A percentile compares a stretch with the other conserved stretches of the same genome.
Evolutionary conservation across 2,329 filamentous ascomycete genomes (phyloP).

Genomic region (Epichloe festucae): DNA sequence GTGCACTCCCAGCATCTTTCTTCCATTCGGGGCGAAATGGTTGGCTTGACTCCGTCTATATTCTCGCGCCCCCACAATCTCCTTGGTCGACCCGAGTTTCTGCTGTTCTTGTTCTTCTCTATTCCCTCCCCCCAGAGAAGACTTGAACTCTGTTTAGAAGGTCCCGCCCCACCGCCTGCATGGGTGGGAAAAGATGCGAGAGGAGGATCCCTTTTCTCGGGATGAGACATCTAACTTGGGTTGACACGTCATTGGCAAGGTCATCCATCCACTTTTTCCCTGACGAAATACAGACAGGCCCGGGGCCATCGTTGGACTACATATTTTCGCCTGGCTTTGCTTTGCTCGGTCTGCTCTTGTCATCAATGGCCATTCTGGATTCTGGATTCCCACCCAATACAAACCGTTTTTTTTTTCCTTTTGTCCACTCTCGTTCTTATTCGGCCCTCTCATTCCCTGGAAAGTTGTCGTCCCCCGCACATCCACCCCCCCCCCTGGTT

Average conservation of each 20-base stretch:
- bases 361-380: too few relatives aligned
- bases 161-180: slow-evolving; percentile 1
- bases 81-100: neutral
- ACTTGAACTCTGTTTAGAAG: neutral
- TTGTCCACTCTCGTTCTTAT: neutral
- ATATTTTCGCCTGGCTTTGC: neutral
- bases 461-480: neutral
- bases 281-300: neutral
- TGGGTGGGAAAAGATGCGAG: slow-evolving; percentile 6
- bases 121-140: neutral
- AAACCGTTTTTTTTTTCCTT: too few relatives aligned
- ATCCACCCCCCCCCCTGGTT: neutral
- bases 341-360: too few relatives aligned
- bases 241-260: slow-evolving; percentile 11
- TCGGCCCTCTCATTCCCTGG: neutral
- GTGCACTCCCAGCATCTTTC: too few relatives aligned
- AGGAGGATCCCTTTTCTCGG: slow-evolving; percentile 10
- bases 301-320: neutral
- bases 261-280: slow-evolving; percentile 4
- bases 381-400: too few relatives aligned
- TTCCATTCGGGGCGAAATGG: neutral
- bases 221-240: slow-evolving; percentile 15
- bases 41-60: neutral
- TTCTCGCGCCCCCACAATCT: neutral
- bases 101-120: neutral